Evolutionary conservation across 768 basidiomycete species (phyloP), one percentile per base, ranked within the genome.

Genomic region (Naematelia encephala): DNA sequence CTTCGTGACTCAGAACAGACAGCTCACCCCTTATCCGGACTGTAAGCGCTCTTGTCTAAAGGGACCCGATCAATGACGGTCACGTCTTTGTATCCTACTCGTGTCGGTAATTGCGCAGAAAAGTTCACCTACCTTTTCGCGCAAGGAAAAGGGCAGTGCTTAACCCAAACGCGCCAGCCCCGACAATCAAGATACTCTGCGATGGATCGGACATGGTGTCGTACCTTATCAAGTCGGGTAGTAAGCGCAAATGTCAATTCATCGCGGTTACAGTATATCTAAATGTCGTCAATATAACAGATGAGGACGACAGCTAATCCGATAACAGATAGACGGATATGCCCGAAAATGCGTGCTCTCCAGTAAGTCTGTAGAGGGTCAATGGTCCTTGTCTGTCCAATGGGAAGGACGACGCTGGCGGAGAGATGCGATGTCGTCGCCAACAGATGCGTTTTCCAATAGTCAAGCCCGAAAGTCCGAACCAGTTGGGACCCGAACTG

Each of bases 131-230:
- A 57, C 56, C 56, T 28, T 39, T 28, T 13, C 54, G 54, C 16
- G 47, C 43, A 5, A 61, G 56, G 28, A 56, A 53, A 16, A 61
- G 47, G 5, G 60, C 60, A 5, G 60, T 61, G 39, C 54, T 56
- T 12, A 61, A 43, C 1, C 60, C 60, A 53, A 61, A 61, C 30
- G 56, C 60, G 27, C 60, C 60, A 5, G 55, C 56, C 5, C 60
- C 60, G 22, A 61, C 45, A 29, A 61, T 61, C 16, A 49, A 16
- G 48, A 61, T 56, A 39, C 44, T 51, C 27, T 61, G 34, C 21
- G 46, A 52, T 10, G 57, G 23, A 44, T 58, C 39, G 22, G 51
- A 51, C 51, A 58, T 58, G 26, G 8, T 53, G 48, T 50, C 19
- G 46, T 8, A 19, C 25, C 34, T 16, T 39, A 39, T 39, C 16